Evolutionary conservation across 306 rosid genomes (phyloP), one percentile per base, ranked within the genome.

Genomic region (Prunus padus): DNA sequence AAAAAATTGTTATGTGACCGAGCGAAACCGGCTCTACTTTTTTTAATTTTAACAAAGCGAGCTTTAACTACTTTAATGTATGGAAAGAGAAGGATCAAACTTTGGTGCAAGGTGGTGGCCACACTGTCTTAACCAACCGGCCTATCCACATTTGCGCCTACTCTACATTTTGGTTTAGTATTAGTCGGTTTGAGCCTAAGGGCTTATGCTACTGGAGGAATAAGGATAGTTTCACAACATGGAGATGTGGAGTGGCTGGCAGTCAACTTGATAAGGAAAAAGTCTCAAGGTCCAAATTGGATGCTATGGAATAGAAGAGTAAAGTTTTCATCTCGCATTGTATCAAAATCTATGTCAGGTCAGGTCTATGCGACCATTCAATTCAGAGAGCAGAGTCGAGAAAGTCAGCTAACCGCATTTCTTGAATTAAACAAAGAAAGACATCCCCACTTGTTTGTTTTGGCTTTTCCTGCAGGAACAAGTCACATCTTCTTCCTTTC

Each of bases 401-500:
- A 55, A 33, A 16, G 57, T 45, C 47, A 66, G 20, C 67, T 8
- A 13, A 6, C 26, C 77, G 73, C 73, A 73, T 79, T 78, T 16
- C 46, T 37, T 37, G 42, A 9, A 28, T 42, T 62, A 31, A 18
- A 50, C 23, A 3, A 20, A 20, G 14, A 3, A 9, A 5, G 18
- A 18, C 56, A 6, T 6, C 30, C 19, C 31, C 75, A 31, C 68
- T 22, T 7, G 42, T 6, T 37, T 37, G 42, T 37, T 50, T 11
- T 30, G 59, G 25, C 78, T 54, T 79, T 72, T 66, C 65, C 73
- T 61, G 42, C 74, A 45, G 30, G 50, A 37, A 55, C 33, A 65
- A 54, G 20, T n/a, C 45, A 16, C 79, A 9, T 51, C 55, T 20
- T 51, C 28, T 60, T 23, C 54, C 13, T 31, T 55, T 8, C 19